Percentiles rank a stretch among this genome's conserved stretches.
Conservation (phyloP, 495 filamentous ascomycete species). For the Melanomma pulvis-pyrius region DNA sequence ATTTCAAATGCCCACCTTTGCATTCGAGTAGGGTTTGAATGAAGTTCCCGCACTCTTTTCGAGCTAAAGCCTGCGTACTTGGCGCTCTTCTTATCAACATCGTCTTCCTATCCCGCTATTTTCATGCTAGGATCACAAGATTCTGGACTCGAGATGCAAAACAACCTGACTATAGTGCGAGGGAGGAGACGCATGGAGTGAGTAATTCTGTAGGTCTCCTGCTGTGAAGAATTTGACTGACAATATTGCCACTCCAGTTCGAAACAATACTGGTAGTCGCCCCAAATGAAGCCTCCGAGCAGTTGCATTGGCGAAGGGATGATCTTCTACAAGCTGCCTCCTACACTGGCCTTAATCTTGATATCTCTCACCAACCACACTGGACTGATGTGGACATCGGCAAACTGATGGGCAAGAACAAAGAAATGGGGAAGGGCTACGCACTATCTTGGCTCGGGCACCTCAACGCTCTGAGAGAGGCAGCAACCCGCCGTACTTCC, state of each 20-base stretch:
- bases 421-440: not conserved
- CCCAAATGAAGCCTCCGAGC: not conserved
- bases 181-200: conserved; percentile 9
- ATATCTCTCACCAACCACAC: conserved; percentile 2
- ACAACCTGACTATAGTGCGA: not conserved
- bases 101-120: not conserved
- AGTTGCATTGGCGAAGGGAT: conserved; percentile 17
- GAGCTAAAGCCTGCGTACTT: not conserved
- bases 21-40: too few species aligned
- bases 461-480: conserved; percentile 8
- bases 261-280: conserved; percentile 8
- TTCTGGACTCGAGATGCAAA: not conserved
- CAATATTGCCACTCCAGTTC: not conserved
- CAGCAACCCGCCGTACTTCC: conserved; percentile 4
- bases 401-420: conserved; percentile 4
- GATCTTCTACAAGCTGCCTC: conserved; percentile 13
- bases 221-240: not conserved
- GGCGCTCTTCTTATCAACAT: not conserved
- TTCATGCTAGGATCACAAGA: not conserved
- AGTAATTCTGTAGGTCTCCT: not conserved
- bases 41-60: not conserved
- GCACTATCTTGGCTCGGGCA: conserved; percentile 14
- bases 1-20: too few species aligned
- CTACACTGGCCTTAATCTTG: conserved; percentile 1
- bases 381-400: conserved; percentile 13